These are phyloP conservation scores for Oemleria cerasiformis DNA, from an alignment of 306 rosid species.

Conservation along the genomic window DNA sequence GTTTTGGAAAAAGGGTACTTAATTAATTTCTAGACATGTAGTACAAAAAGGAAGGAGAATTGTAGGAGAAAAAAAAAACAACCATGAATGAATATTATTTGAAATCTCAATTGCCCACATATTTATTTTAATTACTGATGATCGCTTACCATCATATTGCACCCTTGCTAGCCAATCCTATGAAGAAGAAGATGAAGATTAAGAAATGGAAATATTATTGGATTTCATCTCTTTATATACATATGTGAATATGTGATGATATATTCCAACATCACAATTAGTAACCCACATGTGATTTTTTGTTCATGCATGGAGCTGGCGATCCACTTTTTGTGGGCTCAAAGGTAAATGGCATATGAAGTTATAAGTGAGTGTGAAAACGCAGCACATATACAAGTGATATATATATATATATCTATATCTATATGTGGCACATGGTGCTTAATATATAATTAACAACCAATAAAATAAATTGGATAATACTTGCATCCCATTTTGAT, in stretches of 20 bases:
- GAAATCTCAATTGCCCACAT: neutral
- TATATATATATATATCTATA: no score
- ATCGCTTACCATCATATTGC: neutral
- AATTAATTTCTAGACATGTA: no score
- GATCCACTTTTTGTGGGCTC: conserved; percentile 29
- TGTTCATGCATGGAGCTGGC: neutral
- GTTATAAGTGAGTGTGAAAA: no score
- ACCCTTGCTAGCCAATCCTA: neutral
- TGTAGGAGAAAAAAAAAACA: no score
- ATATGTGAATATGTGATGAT: neutral
- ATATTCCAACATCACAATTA: neutral
- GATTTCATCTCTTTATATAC: neutral
- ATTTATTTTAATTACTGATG: neutral
- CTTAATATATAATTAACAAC: no score
- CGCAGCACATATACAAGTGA: no score
- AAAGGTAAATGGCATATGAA: no score
- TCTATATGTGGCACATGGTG: no score
- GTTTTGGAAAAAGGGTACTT: neutral
- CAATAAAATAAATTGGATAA: no score
- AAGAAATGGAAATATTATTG: neutral
- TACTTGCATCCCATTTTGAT: no score
- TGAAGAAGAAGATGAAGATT: neutral
- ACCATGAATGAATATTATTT: no score
- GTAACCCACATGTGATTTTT: conserved; percentile 16
- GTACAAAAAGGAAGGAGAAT: no score